Percentiles rank a stretch among this genome's conserved stretches.
phyloP scores from a whole-genome alignment of 2,329 filamentous ascomycete genomes.

The Sclerotinia glacialis region DNA sequence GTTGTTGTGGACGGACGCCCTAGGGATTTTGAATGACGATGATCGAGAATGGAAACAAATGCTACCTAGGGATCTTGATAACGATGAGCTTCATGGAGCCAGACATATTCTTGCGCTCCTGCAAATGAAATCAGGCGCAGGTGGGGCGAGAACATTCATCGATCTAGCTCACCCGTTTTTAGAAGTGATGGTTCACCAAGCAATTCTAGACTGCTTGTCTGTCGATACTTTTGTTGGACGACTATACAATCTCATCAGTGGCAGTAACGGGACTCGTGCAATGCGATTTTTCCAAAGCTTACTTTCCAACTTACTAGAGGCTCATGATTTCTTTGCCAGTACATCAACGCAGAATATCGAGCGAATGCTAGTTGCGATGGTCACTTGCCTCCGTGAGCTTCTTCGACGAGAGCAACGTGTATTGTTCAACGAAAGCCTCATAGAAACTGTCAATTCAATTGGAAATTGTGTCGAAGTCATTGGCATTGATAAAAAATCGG shows the following conservation, averaged over 20 bases:
- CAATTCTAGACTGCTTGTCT: slow-evolving; percentile 17
- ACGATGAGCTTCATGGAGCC: slow-evolving; percentile 9
- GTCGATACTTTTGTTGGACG: slow-evolving; percentile 16
- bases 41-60: slow-evolving; percentile 27
- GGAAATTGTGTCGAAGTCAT: not conserved
- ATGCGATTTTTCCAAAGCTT: slow-evolving; percentile 12
- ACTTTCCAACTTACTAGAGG: not conserved
- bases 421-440: slow-evolving; percentile 8
- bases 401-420: slow-evolving; percentile 11
- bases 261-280: slow-evolving; percentile 19
- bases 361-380: not conserved
- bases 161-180: slow-evolving; percentile 14
- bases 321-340: not conserved
- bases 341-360: not conserved
- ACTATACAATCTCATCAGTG: slow-evolving; percentile 16
- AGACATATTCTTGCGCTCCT: slow-evolving; percentile 11
- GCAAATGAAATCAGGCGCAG: slow-evolving; percentile 1
- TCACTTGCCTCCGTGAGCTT: slow-evolving; percentile 15
- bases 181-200: slow-evolving; percentile 10
- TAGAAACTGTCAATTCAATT: not conserved
- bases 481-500: not conserved
- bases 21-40: slow-evolving; percentile 24
- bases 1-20: slow-evolving; percentile 25
- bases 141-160: not conserved
- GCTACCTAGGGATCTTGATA: slow-evolving; percentile 26